Base-by-base conservation (phyloP, 2,329 filamentous ascomycete genomes). In the Aureobasidium sp. region DNA sequence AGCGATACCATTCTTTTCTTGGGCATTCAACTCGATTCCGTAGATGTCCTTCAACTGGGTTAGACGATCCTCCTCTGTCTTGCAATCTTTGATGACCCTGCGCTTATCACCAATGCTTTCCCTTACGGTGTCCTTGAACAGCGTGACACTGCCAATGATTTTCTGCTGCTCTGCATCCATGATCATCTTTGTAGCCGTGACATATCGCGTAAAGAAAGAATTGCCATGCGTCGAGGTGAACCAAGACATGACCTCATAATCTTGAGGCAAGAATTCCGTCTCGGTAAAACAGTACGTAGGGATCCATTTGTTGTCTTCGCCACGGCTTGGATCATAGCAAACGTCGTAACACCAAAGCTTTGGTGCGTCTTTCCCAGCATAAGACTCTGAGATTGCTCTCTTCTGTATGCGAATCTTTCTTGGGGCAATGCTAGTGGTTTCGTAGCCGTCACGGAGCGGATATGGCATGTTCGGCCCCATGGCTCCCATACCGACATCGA, bases 161-260 rank as follows among this genome's bases (percentile, higher is more conserved):
- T 73, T 71, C 3, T 68, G 70, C 12, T 70, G 67, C 29, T 62
- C 57, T 4, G 41, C 17, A 42, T 70, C 64, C 52, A 78, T 60
- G 48, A 78, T 77, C 64, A 72, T 76, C 8, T 77, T 74, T 20
- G 76, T 67, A 46, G 77, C 62, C 17, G 72, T 67, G 47, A 66
- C 73, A 20, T 63, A 66, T 8, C 69, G 71, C 44, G 75, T 70
- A 36, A 75, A 70, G 8, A 69, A 70, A 17, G 71, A 71, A 48
- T 71, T 70, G 56, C 67, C 68, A 73, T 76, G 53, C 5, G 53
- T 76, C 66, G 80, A 82, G 1, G 80, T 82, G 47, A 69, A 80
- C 66, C 76, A 82, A 72, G 83, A 87, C 74, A 85, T 75, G 1
- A 84, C 73, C 17, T 76, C 78, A 67, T 84, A 87, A 70, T 88